phyloP scores from a whole-genome alignment of 257 asterid genomes.

The Jacaranda copaia region DNA sequence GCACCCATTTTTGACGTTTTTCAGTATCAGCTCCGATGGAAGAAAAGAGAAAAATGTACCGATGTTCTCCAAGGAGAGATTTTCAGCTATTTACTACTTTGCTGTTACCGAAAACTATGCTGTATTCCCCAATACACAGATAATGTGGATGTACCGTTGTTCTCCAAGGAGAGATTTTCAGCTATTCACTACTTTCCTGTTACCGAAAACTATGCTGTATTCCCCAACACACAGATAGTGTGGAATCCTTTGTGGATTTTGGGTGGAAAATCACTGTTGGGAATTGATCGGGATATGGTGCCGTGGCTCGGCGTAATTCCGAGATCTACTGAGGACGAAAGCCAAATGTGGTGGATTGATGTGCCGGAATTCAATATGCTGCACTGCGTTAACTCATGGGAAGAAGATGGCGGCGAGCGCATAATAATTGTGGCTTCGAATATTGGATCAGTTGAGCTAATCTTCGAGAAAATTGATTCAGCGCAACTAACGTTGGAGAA shows the following conservation, averaged over 20 bases:
- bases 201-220: too few relatives aligned
- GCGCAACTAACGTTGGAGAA: neutral
- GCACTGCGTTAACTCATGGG: constrained; percentile 27
- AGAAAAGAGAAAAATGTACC: constrained; percentile 39
- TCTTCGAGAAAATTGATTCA: neutral
- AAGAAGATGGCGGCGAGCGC: neutral
- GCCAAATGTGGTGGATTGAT: constrained; percentile 51
- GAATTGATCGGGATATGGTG: constrained; percentile 35
- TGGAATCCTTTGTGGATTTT: constrained; percentile 42
- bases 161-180: constrained; percentile 40
- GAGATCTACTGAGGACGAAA: constrained; percentile 42
- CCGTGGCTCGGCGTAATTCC: constrained; percentile 56
- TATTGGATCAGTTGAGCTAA: neutral
- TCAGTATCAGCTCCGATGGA: constrained; percentile 44
- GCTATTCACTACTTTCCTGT: constrained; percentile 54
- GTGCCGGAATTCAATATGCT: constrained; percentile 47
- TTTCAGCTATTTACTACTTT: constrained; percentile 46
- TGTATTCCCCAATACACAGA: constrained; percentile 45
- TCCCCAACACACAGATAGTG: constrained; percentile 38
- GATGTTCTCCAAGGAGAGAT: constrained; percentile 43
- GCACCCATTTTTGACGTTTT: constrained; percentile 45
- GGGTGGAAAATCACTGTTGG: constrained; percentile 40
- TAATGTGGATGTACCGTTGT: constrained; percentile 38
- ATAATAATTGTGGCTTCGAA: neutral
- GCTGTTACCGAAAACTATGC: constrained; percentile 28